phyloP scores from a whole-genome alignment of 176 grass and related monocot species.

The Lolium multiflorum region DNA sequence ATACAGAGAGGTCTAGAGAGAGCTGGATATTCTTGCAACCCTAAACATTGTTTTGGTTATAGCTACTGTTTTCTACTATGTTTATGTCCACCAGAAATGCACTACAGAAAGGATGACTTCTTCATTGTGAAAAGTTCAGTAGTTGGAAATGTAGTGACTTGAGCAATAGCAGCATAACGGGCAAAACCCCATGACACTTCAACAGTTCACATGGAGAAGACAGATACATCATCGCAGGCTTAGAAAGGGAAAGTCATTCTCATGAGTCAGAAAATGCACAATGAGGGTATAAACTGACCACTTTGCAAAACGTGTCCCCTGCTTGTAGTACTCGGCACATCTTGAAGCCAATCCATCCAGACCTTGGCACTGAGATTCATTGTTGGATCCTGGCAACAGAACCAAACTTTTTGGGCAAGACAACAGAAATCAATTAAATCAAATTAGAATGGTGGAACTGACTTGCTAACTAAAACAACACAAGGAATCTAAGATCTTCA shows the following conservation, averaged over 20 bases:
- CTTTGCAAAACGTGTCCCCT: constrained; percentile 93
- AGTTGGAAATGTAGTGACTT: constrained; percentile 50
- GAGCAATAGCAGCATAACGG: constrained; percentile 90
- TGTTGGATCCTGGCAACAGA: constrained; percentile 93
- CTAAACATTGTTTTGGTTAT: background rate
- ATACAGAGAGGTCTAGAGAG: too few species aligned
- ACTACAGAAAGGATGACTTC: background rate
- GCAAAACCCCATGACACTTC: constrained; percentile 98
- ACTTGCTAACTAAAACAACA: constrained; percentile 1
- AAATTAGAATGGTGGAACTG: constrained; percentile 21
- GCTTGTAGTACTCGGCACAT: constrained; percentile 92
- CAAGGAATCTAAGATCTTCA: background rate
- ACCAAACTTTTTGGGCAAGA: constrained; percentile 65
- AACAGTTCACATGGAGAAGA: constrained; percentile 77
- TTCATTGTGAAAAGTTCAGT: background rate
- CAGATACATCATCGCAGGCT: constrained; percentile 23
- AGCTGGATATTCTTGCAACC: too few species aligned
- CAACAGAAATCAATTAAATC: constrained; percentile 23
- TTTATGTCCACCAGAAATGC: background rate
- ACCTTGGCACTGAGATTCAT: constrained; percentile 99
- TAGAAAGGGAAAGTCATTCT: constrained; percentile 4
- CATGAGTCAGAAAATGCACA: background rate
- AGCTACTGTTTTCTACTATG: background rate
- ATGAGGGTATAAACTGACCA: constrained; percentile 60
- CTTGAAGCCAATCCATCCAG: constrained; percentile 95